phyloP scores from a whole-genome alignment of 2,329 filamentous ascomycete species.

The Hypoxylon sp. region DNA sequence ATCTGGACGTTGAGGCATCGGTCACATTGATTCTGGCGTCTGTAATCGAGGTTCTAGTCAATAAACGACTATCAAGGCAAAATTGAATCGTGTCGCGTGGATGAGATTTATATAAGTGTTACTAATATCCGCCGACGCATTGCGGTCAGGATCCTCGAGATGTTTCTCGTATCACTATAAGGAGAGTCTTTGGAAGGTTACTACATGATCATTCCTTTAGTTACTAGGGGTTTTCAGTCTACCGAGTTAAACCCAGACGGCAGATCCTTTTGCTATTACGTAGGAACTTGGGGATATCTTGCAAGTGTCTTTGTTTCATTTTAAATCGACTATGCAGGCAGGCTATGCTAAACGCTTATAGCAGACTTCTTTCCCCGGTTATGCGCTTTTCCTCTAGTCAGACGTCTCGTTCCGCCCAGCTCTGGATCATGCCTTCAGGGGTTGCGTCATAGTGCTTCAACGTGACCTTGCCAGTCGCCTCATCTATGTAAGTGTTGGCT shows the following conservation, averaged over 20 bases:
- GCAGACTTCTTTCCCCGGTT: slow-evolving; percentile 19
- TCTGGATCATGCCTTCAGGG: slow-evolving; percentile 85
- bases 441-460: slow-evolving; percentile 90
- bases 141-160: neutral
- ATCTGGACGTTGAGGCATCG: slow-evolving; percentile 76
- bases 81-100: slow-evolving; percentile 17
- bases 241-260: neutral
- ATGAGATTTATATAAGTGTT: slow-evolving; percentile 10
- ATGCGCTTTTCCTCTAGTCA: slow-evolving; percentile 47
- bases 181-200: neutral
- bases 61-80: slow-evolving; percentile 66
- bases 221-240: neutral
- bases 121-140: neutral
- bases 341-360: slow-evolving; percentile 24
- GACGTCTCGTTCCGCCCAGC: slow-evolving; percentile 76
- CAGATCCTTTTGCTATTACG: neutral
- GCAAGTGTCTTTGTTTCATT: slow-evolving; percentile 1
- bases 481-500: slow-evolving; percentile 85
- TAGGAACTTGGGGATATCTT: neutral
- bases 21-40: slow-evolving; percentile 74
- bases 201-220: neutral
- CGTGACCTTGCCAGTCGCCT: slow-evolving; percentile 76
- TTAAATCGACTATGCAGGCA: slow-evolving; percentile 10
- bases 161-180: neutral
- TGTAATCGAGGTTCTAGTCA: slow-evolving; percentile 76